Conservation (phyloP, 352 stramenopile genomes). For the Globisporangium ultimum region DNA sequence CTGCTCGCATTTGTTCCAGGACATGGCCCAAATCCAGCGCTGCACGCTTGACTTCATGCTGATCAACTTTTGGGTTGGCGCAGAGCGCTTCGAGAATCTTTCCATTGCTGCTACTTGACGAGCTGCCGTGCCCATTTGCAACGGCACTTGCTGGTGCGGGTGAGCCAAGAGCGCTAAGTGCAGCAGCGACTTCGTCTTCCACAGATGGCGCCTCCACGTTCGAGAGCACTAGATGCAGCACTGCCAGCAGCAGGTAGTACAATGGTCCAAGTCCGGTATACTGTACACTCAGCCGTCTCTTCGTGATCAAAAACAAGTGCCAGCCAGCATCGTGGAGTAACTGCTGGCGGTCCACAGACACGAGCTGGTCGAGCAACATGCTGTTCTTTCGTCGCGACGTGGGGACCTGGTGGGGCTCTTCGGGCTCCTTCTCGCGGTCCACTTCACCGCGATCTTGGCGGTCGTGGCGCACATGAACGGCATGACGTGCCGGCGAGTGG, state of each 20-base stretch:
- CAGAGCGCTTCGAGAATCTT: conserved; percentile 49
- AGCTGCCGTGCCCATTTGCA: neutral
- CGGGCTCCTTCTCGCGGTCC: conserved; percentile 12
- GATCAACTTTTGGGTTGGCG: conserved; percentile 42
- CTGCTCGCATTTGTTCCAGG: conserved; percentile 30
- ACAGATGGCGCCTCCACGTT: conserved; percentile 41
- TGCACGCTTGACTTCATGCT: conserved; percentile 36
- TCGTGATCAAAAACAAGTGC: conserved; percentile 70
- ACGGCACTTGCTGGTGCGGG: neutral
- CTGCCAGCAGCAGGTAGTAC: conserved; percentile 74
- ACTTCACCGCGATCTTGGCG: conserved; percentile 15
- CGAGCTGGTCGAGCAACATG: conserved; percentile 8
- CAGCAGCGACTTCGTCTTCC: conserved; percentile 75
- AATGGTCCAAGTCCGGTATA: conserved; percentile 65
- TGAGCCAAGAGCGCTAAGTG: conserved; percentile 64
- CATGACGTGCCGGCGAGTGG: neutral
- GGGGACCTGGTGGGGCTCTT: conserved; percentile 4
- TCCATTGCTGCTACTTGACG: conserved; percentile 13
- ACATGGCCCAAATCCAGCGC: conserved; percentile 37
- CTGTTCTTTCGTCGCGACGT: conserved; percentile 14
- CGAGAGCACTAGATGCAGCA: conserved; percentile 63
- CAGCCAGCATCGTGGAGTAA: conserved; percentile 66
- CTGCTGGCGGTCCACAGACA: conserved; percentile 16
- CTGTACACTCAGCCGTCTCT: conserved; percentile 32
- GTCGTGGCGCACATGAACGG: conserved; percentile 17